A percentile compares a stretch with the other conserved stretches of the same genome.
Conservation (phyloP, 805 yeast species). For the Hanseniaspora occidentalis region DNA sequence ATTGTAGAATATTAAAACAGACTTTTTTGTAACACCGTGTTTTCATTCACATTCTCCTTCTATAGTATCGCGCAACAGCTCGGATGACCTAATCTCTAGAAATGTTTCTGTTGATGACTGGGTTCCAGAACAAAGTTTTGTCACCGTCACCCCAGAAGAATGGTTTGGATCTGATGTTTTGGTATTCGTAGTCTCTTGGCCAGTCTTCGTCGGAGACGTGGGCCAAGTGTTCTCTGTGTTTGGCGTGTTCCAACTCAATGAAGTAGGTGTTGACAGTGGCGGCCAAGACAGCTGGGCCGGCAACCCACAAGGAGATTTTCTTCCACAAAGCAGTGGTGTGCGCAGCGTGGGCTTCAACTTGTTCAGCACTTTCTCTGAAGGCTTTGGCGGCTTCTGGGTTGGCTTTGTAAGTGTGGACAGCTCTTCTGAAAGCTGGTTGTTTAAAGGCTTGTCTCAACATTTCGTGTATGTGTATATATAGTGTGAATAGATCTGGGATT, state of each 20-base stretch:
- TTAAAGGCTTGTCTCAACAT: background rate
- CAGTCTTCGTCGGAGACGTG: constrained; percentile 77
- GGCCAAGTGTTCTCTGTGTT: constrained; percentile 68
- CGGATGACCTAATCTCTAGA: constrained; percentile 24
- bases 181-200: constrained; percentile 85
- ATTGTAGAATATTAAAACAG: background rate
- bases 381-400: constrained; percentile 53
- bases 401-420: constrained; percentile 11
- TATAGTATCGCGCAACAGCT: no score
- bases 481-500: no score
- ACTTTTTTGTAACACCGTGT: background rate
- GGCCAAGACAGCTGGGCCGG: constrained; percentile 67
- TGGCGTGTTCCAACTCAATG: constrained; percentile 78
- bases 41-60: no score
- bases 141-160: constrained; percentile 99
- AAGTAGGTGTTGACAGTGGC: constrained; percentile 72
- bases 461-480: no score
- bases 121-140: constrained; percentile 94
- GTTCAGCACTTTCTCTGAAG: constrained; percentile 47
- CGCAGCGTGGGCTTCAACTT: constrained; percentile 67
- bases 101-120: constrained; percentile 80
- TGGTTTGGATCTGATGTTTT: constrained; percentile 75
- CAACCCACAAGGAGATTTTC: constrained; percentile 68
- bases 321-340: constrained; percentile 73
- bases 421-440: background rate